Evolutionary conservation across 2,329 filamentous ascomycete species (phyloP), one percentile per base, ranked within the genome.

Genomic region (Byssoonygena ceratinophila): DNA sequence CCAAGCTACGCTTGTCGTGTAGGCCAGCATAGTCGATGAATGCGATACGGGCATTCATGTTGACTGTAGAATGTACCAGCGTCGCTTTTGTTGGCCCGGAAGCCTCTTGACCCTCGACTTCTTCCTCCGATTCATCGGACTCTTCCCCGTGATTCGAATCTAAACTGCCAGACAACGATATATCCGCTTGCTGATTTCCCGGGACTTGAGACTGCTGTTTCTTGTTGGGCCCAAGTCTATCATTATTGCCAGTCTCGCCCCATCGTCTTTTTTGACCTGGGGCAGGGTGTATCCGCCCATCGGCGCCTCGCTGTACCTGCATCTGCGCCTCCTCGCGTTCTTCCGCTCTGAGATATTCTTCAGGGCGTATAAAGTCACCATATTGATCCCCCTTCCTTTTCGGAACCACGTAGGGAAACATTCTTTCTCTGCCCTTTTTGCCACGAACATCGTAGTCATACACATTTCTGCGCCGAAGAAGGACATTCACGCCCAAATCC

Each of bases 261-360:
- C 91, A 97, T 68, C 88, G 94, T 55, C 92, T 81, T 71, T 98
- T 98, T 72, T 91, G 90, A 16, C 91, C 92, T 18, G 95, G 77
- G 43, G 79, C 79, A 48, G 80, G 80, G 58, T 84, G 76, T 29
- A 71, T 69, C 25, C 75, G 74, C 54, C 76, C 75, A 12, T 73
- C 74, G 14, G 70, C 62, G 31, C 77, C 74, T 32, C 74, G 74
- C 53, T 80, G 72, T 46, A 83, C 81, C 48, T 83, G 79, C 11
- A 79, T 80, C 37, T 87, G 84, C 16, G 80, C 76, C 54, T 84
- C 81, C 59, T 94, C 88, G 53, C 88, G 83, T 68, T 97, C 92
- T 64, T 98, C 92, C 0, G 90, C 91, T 54, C 90, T 81, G 1
- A 96, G 77, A 64, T 91, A 98, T 58, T 98, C 92, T 66, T 97